These are phyloP conservation scores for Erythrophleum ivorense DNA, from an alignment of 331 rosid genomes.

Conservation along the genomic window DNA sequence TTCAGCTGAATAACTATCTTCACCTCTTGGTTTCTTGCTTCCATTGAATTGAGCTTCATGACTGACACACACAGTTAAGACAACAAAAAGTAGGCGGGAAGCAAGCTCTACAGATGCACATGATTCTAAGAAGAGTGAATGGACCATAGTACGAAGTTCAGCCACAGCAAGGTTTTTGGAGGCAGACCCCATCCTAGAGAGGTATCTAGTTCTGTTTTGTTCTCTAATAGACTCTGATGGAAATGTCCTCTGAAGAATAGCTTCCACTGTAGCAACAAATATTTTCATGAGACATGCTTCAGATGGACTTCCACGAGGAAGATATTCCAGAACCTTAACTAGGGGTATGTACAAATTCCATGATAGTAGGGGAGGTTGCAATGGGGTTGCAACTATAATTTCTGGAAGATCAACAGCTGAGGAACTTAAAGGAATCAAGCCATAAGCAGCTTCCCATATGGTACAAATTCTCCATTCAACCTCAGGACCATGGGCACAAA, in stretches of 20 bases:
- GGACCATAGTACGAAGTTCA: conserved; percentile 92
- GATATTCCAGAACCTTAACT: conserved; percentile 88
- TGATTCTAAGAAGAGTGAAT: conserved; percentile 89
- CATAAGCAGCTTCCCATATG: conserved; percentile 96
- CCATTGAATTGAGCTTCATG: conserved; percentile 79
- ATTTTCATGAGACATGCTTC: conserved; percentile 96
- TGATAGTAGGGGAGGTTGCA: conserved; percentile 83
- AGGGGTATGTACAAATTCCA: conserved; percentile 93
- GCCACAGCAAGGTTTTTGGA: conserved; percentile 87
- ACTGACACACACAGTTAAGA: conserved; percentile 91
- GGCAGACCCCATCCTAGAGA: conserved; percentile 62
- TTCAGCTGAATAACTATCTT: conserved; percentile 51
- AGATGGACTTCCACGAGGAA: conserved; percentile 94
- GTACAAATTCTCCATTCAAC: conserved; percentile 97
- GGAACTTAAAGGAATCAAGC: conserved; percentile 85
- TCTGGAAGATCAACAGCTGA: conserved; percentile 91
- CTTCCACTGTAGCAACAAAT: conserved; percentile 90
- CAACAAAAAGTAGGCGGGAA: conserved; percentile 85
- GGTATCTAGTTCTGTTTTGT: conserved; percentile 63
- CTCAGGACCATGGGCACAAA: conserved; percentile 91
- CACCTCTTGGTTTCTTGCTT: conserved; percentile 68
- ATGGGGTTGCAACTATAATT: conserved; percentile 83
- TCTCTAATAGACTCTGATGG: conserved; percentile 60
- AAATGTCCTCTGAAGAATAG: conserved; percentile 84
- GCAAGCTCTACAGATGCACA: conserved; percentile 88